Percentiles rank a stretch among this genome's conserved stretches.
Evolutionary conservation across 2,329 filamentous ascomycete species (phyloP).

Genomic region (Trichophyton rubrum): DNA sequence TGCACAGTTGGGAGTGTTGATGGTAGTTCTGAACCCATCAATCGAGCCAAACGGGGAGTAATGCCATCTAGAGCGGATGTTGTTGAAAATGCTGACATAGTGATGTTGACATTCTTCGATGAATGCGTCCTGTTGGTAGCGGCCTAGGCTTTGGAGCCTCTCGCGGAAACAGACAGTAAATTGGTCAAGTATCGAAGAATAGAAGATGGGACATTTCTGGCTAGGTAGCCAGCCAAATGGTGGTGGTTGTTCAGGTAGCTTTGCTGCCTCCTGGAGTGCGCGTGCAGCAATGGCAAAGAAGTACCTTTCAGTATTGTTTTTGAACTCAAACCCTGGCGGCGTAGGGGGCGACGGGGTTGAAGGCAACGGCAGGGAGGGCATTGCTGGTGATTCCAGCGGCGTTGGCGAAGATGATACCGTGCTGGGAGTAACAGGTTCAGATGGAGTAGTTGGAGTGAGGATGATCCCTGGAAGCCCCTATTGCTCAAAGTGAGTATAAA

Average conservation of each 20-base stretch:
- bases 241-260: constrained; percentile 12
- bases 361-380: not conserved
- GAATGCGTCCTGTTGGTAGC: constrained; percentile 5
- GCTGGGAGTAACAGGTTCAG: not conserved
- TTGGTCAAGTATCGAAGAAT: constrained; percentile 10
- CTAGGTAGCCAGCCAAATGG: constrained; percentile 12
- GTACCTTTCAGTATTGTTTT: not conserved
- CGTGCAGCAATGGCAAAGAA: constrained; percentile 13
- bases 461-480: not conserved
- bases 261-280: constrained; percentile 13
- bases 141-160: constrained; percentile 3
- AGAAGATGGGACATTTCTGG: constrained; percentile 11
- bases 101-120: constrained; percentile 12
- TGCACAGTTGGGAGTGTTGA: constrained; percentile 7
- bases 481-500: not conserved
- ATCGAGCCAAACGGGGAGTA: constrained; percentile 9
- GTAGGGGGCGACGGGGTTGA: not conserved
- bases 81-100: constrained; percentile 13
- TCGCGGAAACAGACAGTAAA: constrained; percentile 11
- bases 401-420: not conserved
- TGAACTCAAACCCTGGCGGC: not conserved
- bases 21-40: constrained; percentile 10
- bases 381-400: not conserved
- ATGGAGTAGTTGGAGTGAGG: not conserved
- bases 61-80: constrained; percentile 14